Evolutionary conservation across 2,329 filamentous ascomycete species (phyloP).

Genomic region (Trichothecium roseum): DNA sequence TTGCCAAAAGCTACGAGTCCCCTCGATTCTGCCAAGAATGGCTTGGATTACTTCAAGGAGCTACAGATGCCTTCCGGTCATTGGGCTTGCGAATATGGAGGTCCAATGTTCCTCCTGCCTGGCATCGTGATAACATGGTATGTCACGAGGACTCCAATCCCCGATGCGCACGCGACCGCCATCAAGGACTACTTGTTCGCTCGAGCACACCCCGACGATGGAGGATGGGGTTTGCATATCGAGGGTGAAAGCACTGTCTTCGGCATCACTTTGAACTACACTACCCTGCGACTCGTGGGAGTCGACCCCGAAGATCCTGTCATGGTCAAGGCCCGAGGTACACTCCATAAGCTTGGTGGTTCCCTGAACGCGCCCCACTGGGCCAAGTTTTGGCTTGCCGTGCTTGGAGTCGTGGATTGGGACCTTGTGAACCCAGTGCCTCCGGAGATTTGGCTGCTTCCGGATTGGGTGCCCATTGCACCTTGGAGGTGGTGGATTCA

Average conservation of each 20-base stretch:
- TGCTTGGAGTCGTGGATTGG: slow-evolving; percentile 77
- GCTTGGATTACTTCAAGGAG: slow-evolving; percentile 77
- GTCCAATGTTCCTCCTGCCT: slow-evolving; percentile 89
- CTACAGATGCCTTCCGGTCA: slow-evolving; percentile 83
- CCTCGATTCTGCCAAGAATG: slow-evolving; percentile 71
- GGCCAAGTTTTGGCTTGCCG: slow-evolving; percentile 91
- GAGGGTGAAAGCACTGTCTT: slow-evolving; percentile 90
- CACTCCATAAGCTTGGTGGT: slow-evolving; percentile 77
- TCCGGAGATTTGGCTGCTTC: slow-evolving; percentile 85
- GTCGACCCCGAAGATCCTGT: slow-evolving; percentile 73
- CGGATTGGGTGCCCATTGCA: slow-evolving; percentile 80
- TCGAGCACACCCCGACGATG: slow-evolving; percentile 73
- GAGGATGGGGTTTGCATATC: slow-evolving; percentile 96
- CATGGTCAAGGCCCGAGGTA: slow-evolving; percentile 75
- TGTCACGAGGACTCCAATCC: slow-evolving; percentile 78
- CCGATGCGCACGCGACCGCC: slow-evolving; percentile 68
- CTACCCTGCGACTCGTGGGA: slow-evolving; percentile 67
- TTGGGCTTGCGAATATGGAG: slow-evolving; percentile 96
- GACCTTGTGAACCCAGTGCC: slow-evolving; percentile 91
- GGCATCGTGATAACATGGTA: slow-evolving; percentile 81
- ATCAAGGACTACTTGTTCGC: slow-evolving; percentile 89
- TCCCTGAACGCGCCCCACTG: slow-evolving; percentile 80
- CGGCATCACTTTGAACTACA: slow-evolving; percentile 84
- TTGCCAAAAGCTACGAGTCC: slow-evolving; percentile 63
- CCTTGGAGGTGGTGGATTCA: slow-evolving; percentile 98